phyloP scores from a whole-genome alignment of 163 green algal species.

The Prototheca wickerhamii region DNA sequence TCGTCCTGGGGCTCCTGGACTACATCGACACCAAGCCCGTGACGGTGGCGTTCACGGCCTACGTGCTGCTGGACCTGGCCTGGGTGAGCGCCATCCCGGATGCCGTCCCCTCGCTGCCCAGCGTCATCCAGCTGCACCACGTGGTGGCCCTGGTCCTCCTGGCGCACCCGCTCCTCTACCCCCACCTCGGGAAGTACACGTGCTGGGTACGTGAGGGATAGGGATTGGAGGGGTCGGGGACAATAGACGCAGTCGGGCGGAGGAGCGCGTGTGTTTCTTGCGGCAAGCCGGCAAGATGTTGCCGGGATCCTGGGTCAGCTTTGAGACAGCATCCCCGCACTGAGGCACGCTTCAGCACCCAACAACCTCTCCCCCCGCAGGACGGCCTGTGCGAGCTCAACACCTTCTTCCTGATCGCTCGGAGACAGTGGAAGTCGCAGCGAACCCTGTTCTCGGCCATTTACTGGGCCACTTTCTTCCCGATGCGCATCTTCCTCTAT shows the following conservation, averaged over 20 bases:
- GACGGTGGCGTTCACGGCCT: constrained; percentile 6
- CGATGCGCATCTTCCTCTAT: constrained; percentile 38
- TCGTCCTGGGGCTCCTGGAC: constrained; percentile 19
- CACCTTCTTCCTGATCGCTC: constrained; percentile 39
- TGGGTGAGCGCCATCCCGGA: constrained; percentile 23
- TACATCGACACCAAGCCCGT: constrained; percentile 10
- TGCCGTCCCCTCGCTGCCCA: constrained; percentile 32
- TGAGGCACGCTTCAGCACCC: too few species aligned
- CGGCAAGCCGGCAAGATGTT: too few species aligned
- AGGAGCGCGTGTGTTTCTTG: too few species aligned
- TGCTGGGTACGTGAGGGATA: constrained; percentile 34
- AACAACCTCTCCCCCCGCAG: too few species aligned
- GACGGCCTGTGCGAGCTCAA: constrained; percentile 45
- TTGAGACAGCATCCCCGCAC: too few species aligned
- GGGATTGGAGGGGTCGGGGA: too few species aligned
- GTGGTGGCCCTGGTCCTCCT: constrained; percentile 33
- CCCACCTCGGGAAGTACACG: constrained; percentile 26
- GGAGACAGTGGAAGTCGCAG: constrained; percentile 18
- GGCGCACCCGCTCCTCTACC: constrained; percentile 28
- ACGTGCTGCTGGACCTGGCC: constrained; percentile 3
- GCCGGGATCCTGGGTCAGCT: too few species aligned
- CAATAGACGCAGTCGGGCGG: too few species aligned
- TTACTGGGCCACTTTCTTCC: constrained; percentile 45
- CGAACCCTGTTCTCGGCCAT: constrained; percentile 3
- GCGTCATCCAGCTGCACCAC: constrained; percentile 41